These are phyloP conservation scores for Fusarium torreyae DNA, from an alignment of 2,329 filamentous ascomycete species.

Conservation along the genomic window DNA sequence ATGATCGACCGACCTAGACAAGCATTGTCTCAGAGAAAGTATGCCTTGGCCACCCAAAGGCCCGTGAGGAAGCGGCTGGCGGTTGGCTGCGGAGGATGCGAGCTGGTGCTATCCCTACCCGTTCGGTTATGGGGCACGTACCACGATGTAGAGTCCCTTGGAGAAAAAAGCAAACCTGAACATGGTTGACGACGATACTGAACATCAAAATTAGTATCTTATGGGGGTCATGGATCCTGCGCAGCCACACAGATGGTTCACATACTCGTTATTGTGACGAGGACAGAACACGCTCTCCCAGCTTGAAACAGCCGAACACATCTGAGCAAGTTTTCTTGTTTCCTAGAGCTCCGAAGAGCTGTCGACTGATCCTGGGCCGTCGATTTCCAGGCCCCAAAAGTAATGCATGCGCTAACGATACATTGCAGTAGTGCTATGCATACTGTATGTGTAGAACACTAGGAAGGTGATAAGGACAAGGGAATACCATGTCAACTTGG, in stretches of 20 bases:
- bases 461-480: constrained; percentile 30
- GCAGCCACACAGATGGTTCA: background rate
- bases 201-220: background rate
- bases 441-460: constrained; percentile 23
- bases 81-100: constrained; percentile 45
- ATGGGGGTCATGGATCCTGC: background rate
- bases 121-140: constrained; percentile 37
- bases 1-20: constrained; percentile 48
- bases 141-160: constrained; percentile 20
- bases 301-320: background rate
- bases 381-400: constrained; percentile 36
- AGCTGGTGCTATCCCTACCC: constrained; percentile 38
- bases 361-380: constrained; percentile 36
- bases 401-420: constrained; percentile 42
- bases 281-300: background rate
- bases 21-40: constrained; percentile 43
- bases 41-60: constrained; percentile 44
- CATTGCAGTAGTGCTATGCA: constrained; percentile 49
- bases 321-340: constrained; percentile 1
- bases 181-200: background rate
- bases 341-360: constrained; percentile 13
- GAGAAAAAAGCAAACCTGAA: constrained; percentile 41
- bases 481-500: constrained; percentile 30
- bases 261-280: background rate
- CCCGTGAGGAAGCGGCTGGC: constrained; percentile 40